Conservation (phyloP, 2,329 filamentous ascomycete species). For the Balansia obtecta region DNA sequence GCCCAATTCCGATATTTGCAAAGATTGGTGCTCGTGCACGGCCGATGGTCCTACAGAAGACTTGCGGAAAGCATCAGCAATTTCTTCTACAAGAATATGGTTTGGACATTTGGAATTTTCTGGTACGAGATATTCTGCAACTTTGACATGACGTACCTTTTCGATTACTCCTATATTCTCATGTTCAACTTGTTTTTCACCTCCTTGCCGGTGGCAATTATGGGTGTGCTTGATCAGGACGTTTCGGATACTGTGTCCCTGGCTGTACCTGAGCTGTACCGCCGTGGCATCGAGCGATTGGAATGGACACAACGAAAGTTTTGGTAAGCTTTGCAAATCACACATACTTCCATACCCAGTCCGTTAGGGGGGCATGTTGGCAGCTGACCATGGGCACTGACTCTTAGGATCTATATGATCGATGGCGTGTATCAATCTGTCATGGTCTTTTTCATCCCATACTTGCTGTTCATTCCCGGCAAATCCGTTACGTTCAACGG, state of each 20-base stretch:
- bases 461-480: constrained; percentile 60
- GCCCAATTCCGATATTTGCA: constrained; percentile 86
- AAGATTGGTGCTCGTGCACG: constrained; percentile 76
- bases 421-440: constrained; percentile 93
- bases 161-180: constrained; percentile 95
- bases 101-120: constrained; percentile 94
- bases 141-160: constrained; percentile 93
- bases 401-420: constrained; percentile 70
- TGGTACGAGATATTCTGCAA: constrained; percentile 96
- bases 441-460: constrained; percentile 87
- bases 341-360: background rate
- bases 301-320: constrained; percentile 97
- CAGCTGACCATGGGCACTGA: constrained; percentile 5
- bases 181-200: constrained; percentile 96
- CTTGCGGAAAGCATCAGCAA: constrained; percentile 91
- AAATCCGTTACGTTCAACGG: constrained; percentile 62
- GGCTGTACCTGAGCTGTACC: constrained; percentile 89
- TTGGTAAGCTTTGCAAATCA: constrained; percentile 50
- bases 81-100: constrained; percentile 99
- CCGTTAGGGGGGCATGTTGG: background rate
- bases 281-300: constrained; percentile 84
- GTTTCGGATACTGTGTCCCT: constrained; percentile 89
- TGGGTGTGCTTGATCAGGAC: constrained; percentile 95
- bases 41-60: constrained; percentile 91
- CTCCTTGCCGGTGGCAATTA: constrained; percentile 84